Evolutionary conservation across 1,284 basidiomycete genomes (phyloP), one percentile per base, ranked within the genome.

Genomic region (Ganoderma meredithae): DNA sequence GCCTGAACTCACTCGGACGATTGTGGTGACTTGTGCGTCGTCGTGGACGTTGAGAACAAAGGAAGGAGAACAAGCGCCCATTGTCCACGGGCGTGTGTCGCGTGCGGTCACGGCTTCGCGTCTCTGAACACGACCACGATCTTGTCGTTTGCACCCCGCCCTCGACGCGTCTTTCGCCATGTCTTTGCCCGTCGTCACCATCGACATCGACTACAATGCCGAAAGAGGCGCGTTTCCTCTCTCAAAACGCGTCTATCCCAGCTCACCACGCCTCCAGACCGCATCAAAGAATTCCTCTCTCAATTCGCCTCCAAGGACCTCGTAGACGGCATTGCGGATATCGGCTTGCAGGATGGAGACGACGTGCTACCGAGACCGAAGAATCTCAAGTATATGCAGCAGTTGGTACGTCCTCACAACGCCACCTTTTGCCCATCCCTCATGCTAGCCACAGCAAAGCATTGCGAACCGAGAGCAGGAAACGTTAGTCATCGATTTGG

Each of bases 391-490:
- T 99, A 99, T 80, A 93, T 96, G 88, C 85, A 88, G 63, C 94
- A 97, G 77, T 84, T 99, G 79, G 95, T 96, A 79, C 78, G 91
- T 69, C n/a, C 25, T 53, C 27, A 43, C 39, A 25, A 75, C 76
- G 77, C 75, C 76, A 2, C 43, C n/a, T 25, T 25, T 19, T 33
- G 36, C 19, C n/a, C 1, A 49, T 31, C 22, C 22, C 68, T 70
- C 77, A 73, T 40, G 27, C 62, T 66, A 71, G 70, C 71, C 73
- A 22, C 69, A 96, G 94, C 94, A 97, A 92, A 87, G 87, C 64
- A 93, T 99, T 70, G 95, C 97, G 62, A 98, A 99, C 80, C 89
- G 97, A 58, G 93, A 97, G 69, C 94, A 96, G 77, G 89, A 95
- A 72, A 92, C 92, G 86, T 83, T 97, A 19, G 83, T 90, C 55